Conservation (phyloP, 1,139 yeast species). For the Saccharomyces hybrid region DNA sequence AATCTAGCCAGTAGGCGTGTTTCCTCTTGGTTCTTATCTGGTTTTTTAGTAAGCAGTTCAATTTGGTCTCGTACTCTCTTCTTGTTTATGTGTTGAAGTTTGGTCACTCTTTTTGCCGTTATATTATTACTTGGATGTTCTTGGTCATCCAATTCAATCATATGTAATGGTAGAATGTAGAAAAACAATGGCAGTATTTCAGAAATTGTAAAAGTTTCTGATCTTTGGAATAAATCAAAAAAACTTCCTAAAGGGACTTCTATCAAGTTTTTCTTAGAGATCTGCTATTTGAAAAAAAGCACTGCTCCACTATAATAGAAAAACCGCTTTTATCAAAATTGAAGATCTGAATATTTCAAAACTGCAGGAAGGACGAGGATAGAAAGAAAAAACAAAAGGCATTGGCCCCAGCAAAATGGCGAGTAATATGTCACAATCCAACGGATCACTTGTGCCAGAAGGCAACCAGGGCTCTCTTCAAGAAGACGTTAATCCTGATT, state of each 20-base stretch:
- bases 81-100: conserved; percentile 11
- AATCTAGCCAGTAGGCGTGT: conserved; percentile 16
- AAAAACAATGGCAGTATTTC: background rate
- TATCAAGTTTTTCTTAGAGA: background rate
- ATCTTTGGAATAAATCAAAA: background rate
- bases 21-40: conserved; percentile 18
- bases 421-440: conserved; percentile 5
- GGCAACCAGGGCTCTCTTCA: conserved; percentile 8
- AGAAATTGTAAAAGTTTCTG: background rate
- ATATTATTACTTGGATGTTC: conserved; percentile 1
- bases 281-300: background rate
- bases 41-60: conserved; percentile 26
- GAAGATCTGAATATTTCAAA: background rate
- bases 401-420: background rate
- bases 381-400: background rate
- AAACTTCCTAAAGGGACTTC: no score
- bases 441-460: conserved; percentile 7
- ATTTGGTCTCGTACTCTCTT: conserved; percentile 25
- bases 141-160: background rate
- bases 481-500: conserved; percentile 21
- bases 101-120: conserved; percentile 14
- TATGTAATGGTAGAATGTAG: background rate
- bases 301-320: background rate
- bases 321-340: background rate
- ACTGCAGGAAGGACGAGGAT: background rate